phyloP scores from a whole-genome alignment of 2,329 filamentous ascomycete genomes.

The Fusarium coicis region DNA sequence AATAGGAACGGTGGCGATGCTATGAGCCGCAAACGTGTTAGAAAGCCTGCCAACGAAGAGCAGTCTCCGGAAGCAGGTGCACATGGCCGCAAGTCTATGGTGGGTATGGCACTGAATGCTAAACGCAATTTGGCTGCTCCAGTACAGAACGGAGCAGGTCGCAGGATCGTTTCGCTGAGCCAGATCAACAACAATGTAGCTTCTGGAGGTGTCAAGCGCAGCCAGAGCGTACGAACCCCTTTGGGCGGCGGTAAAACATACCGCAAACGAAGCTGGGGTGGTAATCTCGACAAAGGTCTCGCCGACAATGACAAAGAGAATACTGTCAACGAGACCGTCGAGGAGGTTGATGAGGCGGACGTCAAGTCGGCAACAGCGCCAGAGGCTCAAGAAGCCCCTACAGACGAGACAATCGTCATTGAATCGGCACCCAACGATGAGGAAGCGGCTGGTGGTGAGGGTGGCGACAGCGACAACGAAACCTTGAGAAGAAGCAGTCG shows the following conservation, averaged over 20 bases:
- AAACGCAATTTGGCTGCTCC: conserved; percentile 60
- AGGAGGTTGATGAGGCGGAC: conserved; percentile 59
- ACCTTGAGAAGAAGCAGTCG: conserved; percentile 61
- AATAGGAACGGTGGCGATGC: conserved; percentile 60
- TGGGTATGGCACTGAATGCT: conserved; percentile 66
- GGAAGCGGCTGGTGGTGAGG: conserved; percentile 37
- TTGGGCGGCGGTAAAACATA: conserved; percentile 55
- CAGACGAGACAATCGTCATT: conserved; percentile 43
- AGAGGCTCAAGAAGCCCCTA: conserved; percentile 33
- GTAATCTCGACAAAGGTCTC: conserved; percentile 59
- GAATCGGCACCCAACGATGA: conserved; percentile 34
- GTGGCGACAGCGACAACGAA: conserved; percentile 60
- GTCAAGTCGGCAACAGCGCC: conserved; percentile 29
- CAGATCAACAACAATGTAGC: conserved; percentile 85
- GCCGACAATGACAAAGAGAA: conserved; percentile 72
- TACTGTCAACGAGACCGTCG: conserved; percentile 68
- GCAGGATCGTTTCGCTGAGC: conserved; percentile 89
- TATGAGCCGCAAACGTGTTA: conserved; percentile 69
- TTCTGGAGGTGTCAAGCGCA: conserved; percentile 74
- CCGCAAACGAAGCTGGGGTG: conserved; percentile 78
- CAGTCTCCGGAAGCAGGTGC: conserved; percentile 39
- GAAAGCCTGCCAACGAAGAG: conserved; percentile 51
- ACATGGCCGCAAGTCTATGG: conserved; percentile 49
- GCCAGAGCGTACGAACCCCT: conserved; percentile 79
- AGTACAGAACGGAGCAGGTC: conserved; percentile 66